Percentiles rank a stretch among this genome's conserved stretches.
Evolutionary conservation across 305 asterid genomes (phyloP).

Genomic region (Solanum hybrid): DNA sequence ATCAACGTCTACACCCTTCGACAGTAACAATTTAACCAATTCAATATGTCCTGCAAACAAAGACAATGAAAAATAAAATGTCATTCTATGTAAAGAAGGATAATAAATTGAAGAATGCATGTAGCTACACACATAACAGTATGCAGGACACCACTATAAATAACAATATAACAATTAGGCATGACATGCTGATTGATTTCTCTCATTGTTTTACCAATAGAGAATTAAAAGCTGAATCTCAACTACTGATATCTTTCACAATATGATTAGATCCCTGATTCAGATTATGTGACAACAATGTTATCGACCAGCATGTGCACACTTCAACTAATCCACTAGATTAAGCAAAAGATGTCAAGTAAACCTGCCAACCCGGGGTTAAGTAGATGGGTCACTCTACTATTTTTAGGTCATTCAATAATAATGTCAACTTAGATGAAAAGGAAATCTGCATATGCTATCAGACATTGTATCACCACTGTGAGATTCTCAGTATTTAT

Average conservation of each 20-base stretch:
- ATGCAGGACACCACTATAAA: not conserved
- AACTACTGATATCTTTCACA: not conserved
- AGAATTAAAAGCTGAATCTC: not conserved
- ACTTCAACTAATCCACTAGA: no score
- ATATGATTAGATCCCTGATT: not conserved
- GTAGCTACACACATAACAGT: not conserved
- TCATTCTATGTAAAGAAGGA: not conserved
- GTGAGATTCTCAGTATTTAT: no score
- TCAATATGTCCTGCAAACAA: conserved; percentile 60
- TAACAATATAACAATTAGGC: not conserved
- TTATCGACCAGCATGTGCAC: no score
- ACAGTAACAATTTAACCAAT: conserved; percentile 49
- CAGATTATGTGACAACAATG: not conserved
- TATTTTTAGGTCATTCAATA: no score
- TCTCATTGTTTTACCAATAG: not conserved
- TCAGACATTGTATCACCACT: no score
- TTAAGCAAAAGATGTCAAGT: no score
- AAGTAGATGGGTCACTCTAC: not conserved
- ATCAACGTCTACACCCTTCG: conserved; percentile 59
- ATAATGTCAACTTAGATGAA: no score
- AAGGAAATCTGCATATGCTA: no score
- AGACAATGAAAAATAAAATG: conserved; percentile 10
- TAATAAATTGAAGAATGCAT: not conserved
- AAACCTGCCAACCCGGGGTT: not conserved
- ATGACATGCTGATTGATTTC: not conserved